Evolutionary conservation across 441 rosid species (phyloP).

Genomic region (Gossypium davidsonii): DNA sequence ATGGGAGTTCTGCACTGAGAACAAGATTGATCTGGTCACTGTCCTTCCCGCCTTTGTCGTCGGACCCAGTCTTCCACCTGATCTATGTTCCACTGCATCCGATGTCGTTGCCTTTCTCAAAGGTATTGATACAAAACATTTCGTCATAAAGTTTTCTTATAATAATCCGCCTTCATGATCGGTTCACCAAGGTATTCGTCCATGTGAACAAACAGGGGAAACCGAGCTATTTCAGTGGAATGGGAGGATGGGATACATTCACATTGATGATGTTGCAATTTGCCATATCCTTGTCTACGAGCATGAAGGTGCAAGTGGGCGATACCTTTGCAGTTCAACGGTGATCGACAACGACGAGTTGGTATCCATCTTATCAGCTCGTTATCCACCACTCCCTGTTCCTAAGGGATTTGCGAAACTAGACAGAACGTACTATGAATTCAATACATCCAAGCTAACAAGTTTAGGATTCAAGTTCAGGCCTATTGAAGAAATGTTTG

Average conservation of each 20-base stretch:
- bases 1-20: slow-evolving; percentile 60
- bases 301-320: slow-evolving; percentile 38
- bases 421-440: slow-evolving; percentile 48
- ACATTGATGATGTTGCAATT: slow-evolving; percentile 70
- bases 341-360: slow-evolving; percentile 51
- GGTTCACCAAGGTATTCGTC: not conserved
- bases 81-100: slow-evolving; percentile 64
- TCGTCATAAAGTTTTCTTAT: not conserved
- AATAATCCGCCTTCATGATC: not conserved
- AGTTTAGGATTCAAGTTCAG: slow-evolving; percentile 63
- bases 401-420: slow-evolving; percentile 51
- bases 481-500: slow-evolving; percentile 63
- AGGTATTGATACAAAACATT: slow-evolving; percentile 25
- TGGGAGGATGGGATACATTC: slow-evolving; percentile 82
- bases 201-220: slow-evolving; percentile 44
- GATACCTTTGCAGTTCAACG: slow-evolving; percentile 58
- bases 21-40: slow-evolving; percentile 52
- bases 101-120: slow-evolving; percentile 67
- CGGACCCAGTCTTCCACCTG: slow-evolving; percentile 74
- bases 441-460: slow-evolving; percentile 49
- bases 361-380: slow-evolving; percentile 40
- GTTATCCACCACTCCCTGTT: slow-evolving; percentile 52
- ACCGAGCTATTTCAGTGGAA: slow-evolving; percentile 52
- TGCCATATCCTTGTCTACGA: slow-evolving; percentile 68
- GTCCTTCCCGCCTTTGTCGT: slow-evolving; percentile 66